Base-by-base conservation (phyloP, 495 filamentous ascomycete species). In the Rusavskia elegans region DNA sequence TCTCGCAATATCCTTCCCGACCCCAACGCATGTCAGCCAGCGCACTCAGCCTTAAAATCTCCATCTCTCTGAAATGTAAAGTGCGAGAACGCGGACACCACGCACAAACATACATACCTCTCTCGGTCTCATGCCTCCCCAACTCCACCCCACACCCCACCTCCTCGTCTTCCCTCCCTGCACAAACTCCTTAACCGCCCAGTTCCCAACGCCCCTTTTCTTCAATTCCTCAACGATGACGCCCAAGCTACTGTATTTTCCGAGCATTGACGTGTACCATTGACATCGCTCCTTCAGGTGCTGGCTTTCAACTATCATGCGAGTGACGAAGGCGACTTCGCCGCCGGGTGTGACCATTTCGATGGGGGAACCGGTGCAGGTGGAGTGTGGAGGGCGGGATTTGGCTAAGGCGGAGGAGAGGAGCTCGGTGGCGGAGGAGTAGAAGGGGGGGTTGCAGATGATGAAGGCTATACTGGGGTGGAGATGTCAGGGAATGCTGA, bases 401-500 rank as follows among this genome's bases (percentile, higher is more conserved):
- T 96, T 97, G 29, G 71, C 64, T 21, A 68, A 57, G 0, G 86
- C 83, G 0, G 81, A 80, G 10, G 69, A 66, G 1, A 75, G 53
- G 66, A 95, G 78, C 36, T 93, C 85, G 13, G 73, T 64, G 17
- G 73, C 69, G 3, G 86, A 89, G 20, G 73, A 59, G 68, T 95
- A 96, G 68, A 98, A 98, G 0, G 92, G 92, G 1, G 92, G 92
- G 58, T 98, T 98, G 66, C 82, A 89, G 80, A 96, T 94, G 45
- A 78, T 82, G 61, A 97, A 96, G 63, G 95, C 85, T 36, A 94
- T 72, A 5, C 77, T 82, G 19, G 23, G 9, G 3, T 39, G 17
- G 17, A 6, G 13, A 13, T 23, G 45, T 41, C 23, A 17, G 37
- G 11, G 11, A 13, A 25, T 39, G 32, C 13, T 50, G 23, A 2